Conservation (phyloP, 2,329 filamentous ascomycete genomes). For the Pseudocercospora cruenta region DNA sequence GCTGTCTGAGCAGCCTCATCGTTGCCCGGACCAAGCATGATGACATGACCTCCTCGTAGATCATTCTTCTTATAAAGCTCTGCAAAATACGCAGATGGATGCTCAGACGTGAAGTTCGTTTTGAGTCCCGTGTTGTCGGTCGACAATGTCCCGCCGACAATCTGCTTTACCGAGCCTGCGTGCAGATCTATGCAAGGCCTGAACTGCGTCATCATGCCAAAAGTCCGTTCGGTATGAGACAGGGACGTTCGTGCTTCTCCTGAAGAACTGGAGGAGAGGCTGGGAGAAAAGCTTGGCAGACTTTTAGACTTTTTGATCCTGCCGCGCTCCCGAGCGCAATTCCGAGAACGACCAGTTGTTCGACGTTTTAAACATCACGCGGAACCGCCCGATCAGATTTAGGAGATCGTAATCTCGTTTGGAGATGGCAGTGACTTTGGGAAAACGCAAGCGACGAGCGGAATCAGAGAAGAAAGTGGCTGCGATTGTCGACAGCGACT, state of each 20-base stretch:
- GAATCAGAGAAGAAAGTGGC: conserved; percentile 29
- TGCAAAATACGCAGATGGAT: conserved; percentile 81
- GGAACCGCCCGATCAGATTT: conserved; percentile 5
- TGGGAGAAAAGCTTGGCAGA: conserved; percentile 10
- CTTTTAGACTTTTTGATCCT: background rate
- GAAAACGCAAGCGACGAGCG: conserved; percentile 51
- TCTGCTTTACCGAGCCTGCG: conserved; percentile 97
- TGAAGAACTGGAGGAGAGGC: background rate
- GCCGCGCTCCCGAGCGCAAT: background rate
- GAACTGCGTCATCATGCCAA: conserved; percentile 78
- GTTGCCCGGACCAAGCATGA: conserved; percentile 93
- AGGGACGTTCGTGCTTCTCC: background rate
- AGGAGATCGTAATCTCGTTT: conserved; percentile 19
- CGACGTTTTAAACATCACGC: conserved; percentile 3
- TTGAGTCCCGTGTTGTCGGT: conserved; percentile 59
- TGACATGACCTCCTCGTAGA: conserved; percentile 84
- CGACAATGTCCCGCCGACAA: conserved; percentile 89
- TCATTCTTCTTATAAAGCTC: conserved; percentile 75
- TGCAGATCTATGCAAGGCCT: conserved; percentile 97
- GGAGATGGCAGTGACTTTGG: conserved; percentile 47
- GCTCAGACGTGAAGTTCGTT: conserved; percentile 89
- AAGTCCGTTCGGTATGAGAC: background rate
- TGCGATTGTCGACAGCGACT: conserved; percentile 9
- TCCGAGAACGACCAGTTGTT: conserved; percentile 1
- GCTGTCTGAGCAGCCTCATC: conserved; percentile 77